Base-by-base conservation (phyloP, 805 yeast genomes). In the Torulaspora indica region DNA sequence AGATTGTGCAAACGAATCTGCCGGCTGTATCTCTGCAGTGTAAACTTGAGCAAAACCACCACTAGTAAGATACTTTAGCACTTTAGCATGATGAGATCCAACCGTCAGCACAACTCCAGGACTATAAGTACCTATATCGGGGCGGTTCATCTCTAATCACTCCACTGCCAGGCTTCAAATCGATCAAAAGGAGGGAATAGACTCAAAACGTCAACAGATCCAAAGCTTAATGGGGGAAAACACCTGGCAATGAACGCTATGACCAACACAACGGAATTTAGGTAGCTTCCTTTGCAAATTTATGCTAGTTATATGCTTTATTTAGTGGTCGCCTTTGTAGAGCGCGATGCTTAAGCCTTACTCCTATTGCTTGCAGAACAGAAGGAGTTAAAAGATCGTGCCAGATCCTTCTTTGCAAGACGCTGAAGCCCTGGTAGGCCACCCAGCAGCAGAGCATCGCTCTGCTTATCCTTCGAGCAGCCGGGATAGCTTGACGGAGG, bases 31-130 rank as follows among this genome's bases (percentile, higher is more conserved):
- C 37, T 75, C 75, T 48, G 89, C 91, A 13, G 84, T 77, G 64
- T 93, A 93, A 4, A 93, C 96, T 62, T 86, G 95, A 8, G 98
- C 98, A 72, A 87, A 93, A 10, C 98, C 98, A 66, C 93, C 98
- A 58, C 83, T 83, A 5, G 95, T 83, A 34, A 90, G 69, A 68
- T 85, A 90, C 53, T 81, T 75, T 50, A 75, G 72, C 55, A 89
- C 77, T 36, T 71, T 67, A n/a, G 81, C 84, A 40, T 72, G 70
- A 65, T 90, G 96, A 4, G 90, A 76, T 8, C 96, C 97, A 29
- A 89, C 96, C 2, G 88, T 77, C 51, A 90, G 72, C 48, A 69
- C 68, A 3, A 93, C 85, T 4, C 95, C 96, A 7, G 93, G 85
- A 8, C 74, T 66, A 57, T 82, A 86, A 6, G 86, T 79, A 48